These are phyloP conservation scores for Albugo candida DNA, from an alignment of 352 stramenopile genomes.

Conservation along the genomic window DNA sequence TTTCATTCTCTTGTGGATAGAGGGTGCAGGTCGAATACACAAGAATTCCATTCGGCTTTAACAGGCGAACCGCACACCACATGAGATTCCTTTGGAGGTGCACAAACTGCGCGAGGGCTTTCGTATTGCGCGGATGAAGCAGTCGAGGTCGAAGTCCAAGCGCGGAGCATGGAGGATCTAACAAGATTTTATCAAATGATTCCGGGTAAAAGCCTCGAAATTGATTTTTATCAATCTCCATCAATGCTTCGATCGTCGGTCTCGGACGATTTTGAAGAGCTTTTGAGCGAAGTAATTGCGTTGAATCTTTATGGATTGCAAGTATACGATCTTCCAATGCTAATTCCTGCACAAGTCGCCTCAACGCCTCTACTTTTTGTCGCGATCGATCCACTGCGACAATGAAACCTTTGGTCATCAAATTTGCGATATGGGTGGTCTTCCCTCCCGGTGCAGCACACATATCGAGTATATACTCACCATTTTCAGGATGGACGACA, in stretches of 20 bases:
- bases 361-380: constrained; percentile 64
- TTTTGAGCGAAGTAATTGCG: constrained; percentile 48
- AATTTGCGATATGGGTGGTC: constrained; percentile 80
- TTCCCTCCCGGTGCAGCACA: constrained; percentile 88
- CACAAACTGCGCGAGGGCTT: constrained; percentile 53
- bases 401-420: constrained; percentile 80
- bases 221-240: constrained; percentile 24
- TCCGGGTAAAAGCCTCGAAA: constrained; percentile 64
- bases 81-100: constrained; percentile 81
- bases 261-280: background rate
- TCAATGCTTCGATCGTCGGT: constrained; percentile 24
- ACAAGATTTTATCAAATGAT: constrained; percentile 86
- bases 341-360: constrained; percentile 54
- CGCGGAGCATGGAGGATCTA: constrained; percentile 85
- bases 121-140: constrained; percentile 44
- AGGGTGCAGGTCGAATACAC: constrained; percentile 93
- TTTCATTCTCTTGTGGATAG: constrained; percentile 83
- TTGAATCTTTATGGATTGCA: constrained; percentile 69
- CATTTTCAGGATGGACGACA: constrained; percentile 60
- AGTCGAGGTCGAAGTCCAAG: constrained; percentile 85
- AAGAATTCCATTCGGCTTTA: constrained; percentile 81
- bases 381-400: constrained; percentile 83
- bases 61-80: constrained; percentile 66
- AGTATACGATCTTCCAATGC: constrained; percentile 29
- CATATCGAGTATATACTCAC: constrained; percentile 85